These are phyloP conservation scores for Scytalidium sp. DNA, from an alignment of 2,329 filamentous ascomycete species.

Conservation along the genomic window DNA sequence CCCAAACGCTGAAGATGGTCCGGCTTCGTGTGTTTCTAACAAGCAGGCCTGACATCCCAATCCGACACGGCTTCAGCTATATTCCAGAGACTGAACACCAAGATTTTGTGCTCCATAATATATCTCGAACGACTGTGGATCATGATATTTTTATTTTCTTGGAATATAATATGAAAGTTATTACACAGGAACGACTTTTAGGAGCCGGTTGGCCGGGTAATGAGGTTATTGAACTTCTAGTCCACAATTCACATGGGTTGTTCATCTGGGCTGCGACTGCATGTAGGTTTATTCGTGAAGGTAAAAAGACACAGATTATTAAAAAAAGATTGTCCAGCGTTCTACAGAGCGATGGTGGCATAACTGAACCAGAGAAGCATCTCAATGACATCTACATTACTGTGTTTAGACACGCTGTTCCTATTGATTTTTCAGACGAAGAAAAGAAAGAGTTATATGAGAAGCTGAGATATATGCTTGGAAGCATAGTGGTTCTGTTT, in stretches of 20 bases:
- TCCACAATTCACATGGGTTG: conserved; percentile 16
- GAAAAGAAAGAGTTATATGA: not conserved
- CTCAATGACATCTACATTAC: conserved; percentile 3
- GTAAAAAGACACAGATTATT: not conserved
- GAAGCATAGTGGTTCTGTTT: conserved; percentile 2
- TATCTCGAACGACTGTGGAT: conserved; percentile 14
- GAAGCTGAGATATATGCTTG: not conserved
- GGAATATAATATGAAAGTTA: conserved; percentile 5
- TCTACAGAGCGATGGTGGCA: not conserved
- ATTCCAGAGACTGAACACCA: conserved; percentile 13
- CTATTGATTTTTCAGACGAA: not conserved
- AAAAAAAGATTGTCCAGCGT: not conserved
- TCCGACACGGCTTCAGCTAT: conserved; percentile 15
- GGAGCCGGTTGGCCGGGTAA: conserved; percentile 6
- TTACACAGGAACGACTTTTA: not conserved
- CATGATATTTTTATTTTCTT: conserved; percentile 25
- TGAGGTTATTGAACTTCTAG: conserved; percentile 5
- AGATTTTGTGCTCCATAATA: conserved; percentile 17
- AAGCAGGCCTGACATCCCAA: conserved; percentile 24
- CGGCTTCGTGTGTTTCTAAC: conserved; percentile 25
- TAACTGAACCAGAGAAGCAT: conserved; percentile 1
- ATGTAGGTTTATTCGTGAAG: conserved; percentile 11
- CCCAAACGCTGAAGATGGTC: conserved; percentile 8
- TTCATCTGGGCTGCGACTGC: too few species aligned
- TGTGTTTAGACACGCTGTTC: not conserved